Percentiles rank a stretch among this genome's conserved stretches.
These are phyloP conservation scores for Penicillium parvum DNA, from an alignment of 495 filamentous ascomycete species.

Conservation along the genomic window DNA sequence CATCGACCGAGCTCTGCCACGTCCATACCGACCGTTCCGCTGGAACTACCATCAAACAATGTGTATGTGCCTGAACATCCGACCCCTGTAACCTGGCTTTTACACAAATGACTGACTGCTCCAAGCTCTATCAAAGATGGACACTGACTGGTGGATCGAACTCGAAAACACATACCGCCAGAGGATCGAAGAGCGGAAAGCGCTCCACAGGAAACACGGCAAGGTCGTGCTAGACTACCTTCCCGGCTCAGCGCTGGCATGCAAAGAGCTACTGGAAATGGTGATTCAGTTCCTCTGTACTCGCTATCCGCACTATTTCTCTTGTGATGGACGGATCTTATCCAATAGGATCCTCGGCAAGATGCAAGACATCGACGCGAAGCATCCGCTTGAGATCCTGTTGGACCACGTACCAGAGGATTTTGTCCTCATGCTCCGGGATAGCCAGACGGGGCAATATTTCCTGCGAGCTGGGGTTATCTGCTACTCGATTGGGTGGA, in stretches of 20 bases:
- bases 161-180: background rate
- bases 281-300: background rate
- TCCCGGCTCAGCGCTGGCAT: background rate
- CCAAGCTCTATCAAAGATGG: background rate
- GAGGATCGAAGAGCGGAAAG: background rate
- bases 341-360: background rate
- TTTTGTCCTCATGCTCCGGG: background rate
- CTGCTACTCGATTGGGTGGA: background rate
- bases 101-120: no score
- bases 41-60: background rate
- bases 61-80: background rate
- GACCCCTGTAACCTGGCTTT: no score
- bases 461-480: background rate
- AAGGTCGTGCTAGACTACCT: background rate
- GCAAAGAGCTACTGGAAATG: background rate
- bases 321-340: background rate
- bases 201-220: background rate
- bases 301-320: background rate
- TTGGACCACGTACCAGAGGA: background rate
- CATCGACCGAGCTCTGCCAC: background rate
- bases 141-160: background rate
- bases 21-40: background rate
- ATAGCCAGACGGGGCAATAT: background rate
- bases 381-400: background rate
- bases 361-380: background rate